Base-by-base conservation (phyloP, 192 early-diverging fungal species). In the Spinellus fusiger region DNA sequence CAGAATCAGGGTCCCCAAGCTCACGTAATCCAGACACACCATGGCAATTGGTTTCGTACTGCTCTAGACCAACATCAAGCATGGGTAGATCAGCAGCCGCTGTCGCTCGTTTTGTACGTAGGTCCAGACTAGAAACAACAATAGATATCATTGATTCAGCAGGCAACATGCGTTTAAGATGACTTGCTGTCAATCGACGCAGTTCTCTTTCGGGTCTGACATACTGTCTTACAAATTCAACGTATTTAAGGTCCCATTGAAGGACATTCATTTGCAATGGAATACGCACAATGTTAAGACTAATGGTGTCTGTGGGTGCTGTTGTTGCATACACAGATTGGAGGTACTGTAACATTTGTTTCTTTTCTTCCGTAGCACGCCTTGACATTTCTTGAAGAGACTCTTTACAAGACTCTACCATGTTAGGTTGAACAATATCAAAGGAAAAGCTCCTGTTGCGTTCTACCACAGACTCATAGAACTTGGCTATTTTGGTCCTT, bases 401-500 rank as follows among this genome's bases (percentile, higher is more conserved):
- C 25, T 88, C 85, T 47, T 86, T 89, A 51, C 86, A 89, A 1
- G 73, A 66, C 29, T 87, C 89, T 3, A 81, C 74, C 55, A 86
- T 92, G 18, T 79, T 77, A 0, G 79, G 70, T 28, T 87, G 80
- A 27, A 95, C 84, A 31, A 90, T 74, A 50, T 93, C 91, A 59
- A 84, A 76, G 31, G 80, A 82, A 59, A 94, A 93, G 16, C 75
- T 81, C 56, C 90, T 86, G 40, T 94, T 87, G 5, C 94, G 74
- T 56, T 89, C 86, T 15, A 84, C 69, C 34, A 98, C 77, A 15
- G 96, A 96, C 53, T 92, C 89, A 71, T 91, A 96, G 66, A 90
- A 98, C 8, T 69, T 69, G 5, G 78, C 83, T 56, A 96, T 89
- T 35, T 85, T 82, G 1, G 76, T 57, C 16, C 85, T 80, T 37